Conservation (phyloP, 768 basidiomycete species). For the Auricularia sp. region DNA sequence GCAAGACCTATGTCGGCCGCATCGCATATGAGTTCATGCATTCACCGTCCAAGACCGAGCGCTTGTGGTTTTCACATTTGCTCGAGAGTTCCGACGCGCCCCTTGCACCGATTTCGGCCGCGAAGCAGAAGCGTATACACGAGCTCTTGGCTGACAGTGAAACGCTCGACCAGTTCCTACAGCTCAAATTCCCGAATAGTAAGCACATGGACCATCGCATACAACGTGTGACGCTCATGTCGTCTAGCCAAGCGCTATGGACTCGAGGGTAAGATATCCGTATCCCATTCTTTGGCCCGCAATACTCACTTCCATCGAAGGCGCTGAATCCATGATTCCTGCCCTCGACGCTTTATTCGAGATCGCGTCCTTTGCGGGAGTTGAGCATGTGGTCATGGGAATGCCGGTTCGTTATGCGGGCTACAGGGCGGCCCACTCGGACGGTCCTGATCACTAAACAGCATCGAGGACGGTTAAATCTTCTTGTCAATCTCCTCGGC, state of each 20-base stretch:
- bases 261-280: slow-evolving; percentile 20
- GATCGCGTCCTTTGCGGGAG: slow-evolving; percentile 54
- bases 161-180: slow-evolving; percentile 74
- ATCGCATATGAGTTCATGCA: slow-evolving; percentile 94
- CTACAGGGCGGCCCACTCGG: neutral
- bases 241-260: slow-evolving; percentile 61
- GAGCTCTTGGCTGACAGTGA: slow-evolving; percentile 64
- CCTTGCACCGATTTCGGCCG: slow-evolving; percentile 10
- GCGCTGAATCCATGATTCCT: slow-evolving; percentile 88
- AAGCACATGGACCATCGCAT: slow-evolving; percentile 13
- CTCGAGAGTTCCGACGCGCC: slow-evolving; percentile 48
- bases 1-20: slow-evolving; percentile 65
- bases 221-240: slow-evolving; percentile 1
- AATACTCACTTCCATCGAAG: slow-evolving; percentile 34
- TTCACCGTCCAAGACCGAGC: slow-evolving; percentile 73
- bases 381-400: slow-evolving; percentile 63
- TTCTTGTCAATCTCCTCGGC: slow-evolving; percentile 68
- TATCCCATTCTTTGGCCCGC: no score
- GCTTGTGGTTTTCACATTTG: slow-evolving; percentile 80
- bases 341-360: slow-evolving; percentile 72
- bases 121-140: slow-evolving; percentile 44
- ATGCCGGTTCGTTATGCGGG: slow-evolving; percentile 41
- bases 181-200: slow-evolving; percentile 75
- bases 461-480: slow-evolving; percentile 77
- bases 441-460: neutral